These are phyloP conservation scores for Cenchrus purpureus DNA, from an alignment of 176 grass and related monocot species.

Conservation along the genomic window DNA sequence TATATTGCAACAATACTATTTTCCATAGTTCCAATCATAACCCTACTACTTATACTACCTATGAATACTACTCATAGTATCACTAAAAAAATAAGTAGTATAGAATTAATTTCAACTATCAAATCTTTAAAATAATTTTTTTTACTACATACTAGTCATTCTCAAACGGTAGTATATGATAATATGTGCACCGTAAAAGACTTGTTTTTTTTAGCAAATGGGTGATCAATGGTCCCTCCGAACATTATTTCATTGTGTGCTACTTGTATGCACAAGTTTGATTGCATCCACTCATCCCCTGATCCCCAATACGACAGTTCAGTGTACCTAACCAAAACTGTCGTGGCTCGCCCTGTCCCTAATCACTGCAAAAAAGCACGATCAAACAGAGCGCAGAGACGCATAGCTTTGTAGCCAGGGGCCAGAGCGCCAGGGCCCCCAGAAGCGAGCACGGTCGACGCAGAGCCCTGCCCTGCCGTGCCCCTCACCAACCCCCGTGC, in stretches of 20 bases:
- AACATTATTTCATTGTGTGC: neutral
- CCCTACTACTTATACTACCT: too few relatives aligned
- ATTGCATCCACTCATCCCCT: neutral
- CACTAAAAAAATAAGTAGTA: too few relatives aligned
- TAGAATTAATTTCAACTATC: too few relatives aligned
- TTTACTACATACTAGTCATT: too few relatives aligned
- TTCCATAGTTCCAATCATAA: too few relatives aligned
- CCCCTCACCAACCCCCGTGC: conserved; percentile 27
- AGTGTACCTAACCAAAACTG: neutral
- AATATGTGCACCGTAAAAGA: too few relatives aligned
- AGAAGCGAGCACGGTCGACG: neutral
- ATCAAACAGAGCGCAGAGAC: neutral
- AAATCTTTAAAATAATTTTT: too few relatives aligned
- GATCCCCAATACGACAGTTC: neutral
- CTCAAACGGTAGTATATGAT: too few relatives aligned
- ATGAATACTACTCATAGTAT: too few relatives aligned
- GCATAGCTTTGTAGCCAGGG: neutral
- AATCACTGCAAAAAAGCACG: neutral
- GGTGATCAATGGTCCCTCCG: neutral
- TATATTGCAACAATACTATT: too few relatives aligned
- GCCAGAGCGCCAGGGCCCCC: neutral
- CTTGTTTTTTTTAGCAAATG: neutral
- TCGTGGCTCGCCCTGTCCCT: neutral
- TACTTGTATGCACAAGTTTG: neutral
- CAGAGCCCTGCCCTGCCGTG: too few relatives aligned